Evolutionary conservation across 495 filamentous ascomycete genomes (phyloP).

Genomic region (Melanomma pulvis-pyrius): DNA sequence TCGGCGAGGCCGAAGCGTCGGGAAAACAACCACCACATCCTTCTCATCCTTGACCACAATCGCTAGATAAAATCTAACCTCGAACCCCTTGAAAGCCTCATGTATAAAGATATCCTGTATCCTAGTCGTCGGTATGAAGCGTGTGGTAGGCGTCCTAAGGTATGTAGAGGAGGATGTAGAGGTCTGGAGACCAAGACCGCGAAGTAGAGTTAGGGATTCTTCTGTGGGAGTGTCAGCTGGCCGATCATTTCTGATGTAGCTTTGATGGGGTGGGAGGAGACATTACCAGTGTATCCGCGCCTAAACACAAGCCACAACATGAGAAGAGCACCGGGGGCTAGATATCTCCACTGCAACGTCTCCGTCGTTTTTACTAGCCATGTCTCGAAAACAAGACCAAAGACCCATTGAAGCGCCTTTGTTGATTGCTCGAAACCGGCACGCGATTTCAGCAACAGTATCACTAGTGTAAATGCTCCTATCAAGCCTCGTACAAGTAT

Average conservation of each 20-base stretch:
- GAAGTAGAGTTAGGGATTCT: slow-evolving; percentile 85
- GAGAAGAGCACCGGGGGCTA: slow-evolving; percentile 19
- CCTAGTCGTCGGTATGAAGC: slow-evolving; percentile 91
- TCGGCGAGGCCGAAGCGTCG: slow-evolving; percentile 70
- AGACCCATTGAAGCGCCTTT: background rate
- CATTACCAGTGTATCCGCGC: slow-evolving; percentile 39
- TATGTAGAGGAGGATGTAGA: slow-evolving; percentile 66
- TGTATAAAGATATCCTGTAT: slow-evolving; percentile 93
- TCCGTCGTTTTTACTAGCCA: slow-evolving; percentile 6
- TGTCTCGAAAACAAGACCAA: slow-evolving; percentile 9
- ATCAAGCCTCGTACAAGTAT: slow-evolving; percentile 25
- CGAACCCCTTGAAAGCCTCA: slow-evolving; percentile 92
- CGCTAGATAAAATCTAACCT: slow-evolving; percentile 84
- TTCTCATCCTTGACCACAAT: slow-evolving; percentile 91
- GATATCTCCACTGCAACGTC: slow-evolving; percentile 33
- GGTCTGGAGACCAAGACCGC: slow-evolving; percentile 90
- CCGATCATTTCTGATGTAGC: background rate
- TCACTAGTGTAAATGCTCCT: slow-evolving; percentile 7
- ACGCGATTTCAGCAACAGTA: slow-evolving; percentile 30
- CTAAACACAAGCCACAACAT: slow-evolving; percentile 28
- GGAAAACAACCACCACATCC: slow-evolving; percentile 90
- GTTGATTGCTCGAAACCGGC: background rate
- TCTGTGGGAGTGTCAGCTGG: slow-evolving; percentile 49
- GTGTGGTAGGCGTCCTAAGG: slow-evolving; percentile 65
- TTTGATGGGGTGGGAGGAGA: background rate